Conservation (phyloP, 768 basidiomycete species). For the Grammothele lineata region DNA sequence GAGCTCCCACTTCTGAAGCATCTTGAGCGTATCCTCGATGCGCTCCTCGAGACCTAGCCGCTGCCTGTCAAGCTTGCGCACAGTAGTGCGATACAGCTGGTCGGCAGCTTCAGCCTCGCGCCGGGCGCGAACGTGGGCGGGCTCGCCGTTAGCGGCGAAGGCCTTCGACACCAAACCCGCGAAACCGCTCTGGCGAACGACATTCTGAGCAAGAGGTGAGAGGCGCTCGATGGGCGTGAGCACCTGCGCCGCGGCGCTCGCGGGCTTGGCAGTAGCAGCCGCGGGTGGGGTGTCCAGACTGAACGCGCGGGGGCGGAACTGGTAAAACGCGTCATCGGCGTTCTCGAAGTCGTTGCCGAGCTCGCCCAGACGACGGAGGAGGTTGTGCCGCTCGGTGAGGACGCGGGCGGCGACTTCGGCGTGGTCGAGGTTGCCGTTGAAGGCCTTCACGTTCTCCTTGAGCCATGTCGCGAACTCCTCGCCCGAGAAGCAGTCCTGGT, state of each 20-base stretch:
- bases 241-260: slow-evolving; percentile 17
- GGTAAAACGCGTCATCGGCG: slow-evolving; percentile 76
- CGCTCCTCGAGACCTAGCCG: slow-evolving; percentile 83
- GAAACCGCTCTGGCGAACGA: slow-evolving; percentile 63
- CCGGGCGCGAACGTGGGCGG: slow-evolving; percentile 63
- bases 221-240: slow-evolving; percentile 28
- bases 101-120: slow-evolving; percentile 82
- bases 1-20: slow-evolving; percentile 79
- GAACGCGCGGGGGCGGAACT: slow-evolving; percentile 76
- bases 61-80: slow-evolving; percentile 81
- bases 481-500: slow-evolving; percentile 81
- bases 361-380: slow-evolving; percentile 74
- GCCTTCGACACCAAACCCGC: slow-evolving; percentile 74
- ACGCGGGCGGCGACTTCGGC: slow-evolving; percentile 69
- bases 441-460: slow-evolving; percentile 69
- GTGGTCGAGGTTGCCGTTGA: slow-evolving; percentile 72
- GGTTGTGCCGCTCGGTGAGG: slow-evolving; percentile 48
- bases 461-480: slow-evolving; percentile 89
- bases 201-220: slow-evolving; percentile 43
- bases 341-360: slow-evolving; percentile 78
- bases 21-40: slow-evolving; percentile 77
- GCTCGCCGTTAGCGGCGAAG: slow-evolving; percentile 53
- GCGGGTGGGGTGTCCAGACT: slow-evolving; percentile 39
- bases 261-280: slow-evolving; percentile 8
- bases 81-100: slow-evolving; percentile 68